Percentiles rank a stretch among this genome's conserved stretches.
These are phyloP conservation scores for Dictyostelium capitatum DNA, from an alignment of 78 protist species.

Conservation along the genomic window DNA sequence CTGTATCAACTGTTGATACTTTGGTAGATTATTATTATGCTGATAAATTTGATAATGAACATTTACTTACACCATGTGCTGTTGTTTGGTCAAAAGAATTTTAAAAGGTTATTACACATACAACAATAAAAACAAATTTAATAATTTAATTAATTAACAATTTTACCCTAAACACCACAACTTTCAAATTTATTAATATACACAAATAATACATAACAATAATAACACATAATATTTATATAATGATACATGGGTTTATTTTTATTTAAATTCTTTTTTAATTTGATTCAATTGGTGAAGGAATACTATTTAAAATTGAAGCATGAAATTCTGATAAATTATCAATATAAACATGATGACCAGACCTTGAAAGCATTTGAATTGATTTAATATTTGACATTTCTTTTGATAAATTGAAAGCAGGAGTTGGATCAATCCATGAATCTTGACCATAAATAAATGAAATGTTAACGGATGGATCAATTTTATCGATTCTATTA, in stretches of 20 bases:
- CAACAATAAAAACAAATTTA: no score
- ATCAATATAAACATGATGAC: slow-evolving; percentile 68
- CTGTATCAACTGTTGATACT: slow-evolving; percentile 20
- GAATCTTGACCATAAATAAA: slow-evolving; percentile 53
- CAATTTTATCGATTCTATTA: slow-evolving; percentile 10
- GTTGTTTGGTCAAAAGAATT: slow-evolving; percentile 3
- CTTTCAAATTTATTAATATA: no score
- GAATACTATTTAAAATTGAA: slow-evolving; percentile 15
- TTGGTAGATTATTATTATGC: slow-evolving; percentile 46
- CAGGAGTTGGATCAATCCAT: slow-evolving; percentile 50
- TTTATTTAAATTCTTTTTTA: no score
- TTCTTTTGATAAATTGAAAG: slow-evolving; percentile 16
- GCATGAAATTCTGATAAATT: slow-evolving; percentile 26
- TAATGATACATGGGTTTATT: no score
- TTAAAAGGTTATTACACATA: no score
- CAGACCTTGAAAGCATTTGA: slow-evolving; percentile 12
- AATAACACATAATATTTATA: no score
- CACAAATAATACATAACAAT: no score
- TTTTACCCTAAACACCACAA: no score
- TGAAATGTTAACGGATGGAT: slow-evolving; percentile 30
- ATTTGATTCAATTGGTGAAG: background rate
- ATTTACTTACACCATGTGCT: slow-evolving; percentile 54
- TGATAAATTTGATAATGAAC: slow-evolving; percentile 33
- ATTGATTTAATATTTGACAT: slow-evolving; percentile 46
- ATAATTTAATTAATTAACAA: no score